These are phyloP conservation scores for Boletus semigastroideus DNA, from an alignment of 1,284 basidiomycete species.

Conservation along the genomic window DNA sequence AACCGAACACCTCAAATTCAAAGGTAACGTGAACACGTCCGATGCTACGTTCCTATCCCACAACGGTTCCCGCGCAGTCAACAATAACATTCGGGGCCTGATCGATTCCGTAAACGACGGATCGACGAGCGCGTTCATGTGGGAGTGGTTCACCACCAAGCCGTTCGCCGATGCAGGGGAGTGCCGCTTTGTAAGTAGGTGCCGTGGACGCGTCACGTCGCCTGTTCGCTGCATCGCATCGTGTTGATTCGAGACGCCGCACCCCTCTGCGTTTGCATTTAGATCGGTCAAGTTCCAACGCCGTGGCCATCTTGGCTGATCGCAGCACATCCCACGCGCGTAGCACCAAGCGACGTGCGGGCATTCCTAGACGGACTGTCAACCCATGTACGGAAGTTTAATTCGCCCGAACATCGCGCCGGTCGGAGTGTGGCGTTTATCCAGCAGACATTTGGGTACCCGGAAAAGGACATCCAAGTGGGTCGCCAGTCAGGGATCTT, in stretches of 20 bases:
- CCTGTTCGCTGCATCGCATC: too few relatives aligned
- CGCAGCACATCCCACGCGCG: constrained; percentile 74
- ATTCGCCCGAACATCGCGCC: constrained; percentile 60
- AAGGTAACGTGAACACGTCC: constrained; percentile 47
- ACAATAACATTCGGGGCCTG: constrained; percentile 88
- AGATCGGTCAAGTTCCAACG: constrained; percentile 88
- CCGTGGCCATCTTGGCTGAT: constrained; percentile 98
- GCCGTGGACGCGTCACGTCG: background rate
- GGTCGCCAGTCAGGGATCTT: constrained; percentile 11
- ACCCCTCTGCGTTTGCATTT: background rate
- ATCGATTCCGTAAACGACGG: constrained; percentile 89
- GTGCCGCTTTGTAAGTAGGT: constrained; percentile 70
- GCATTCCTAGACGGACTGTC: constrained; percentile 68
- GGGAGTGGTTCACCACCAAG: constrained; percentile 99
- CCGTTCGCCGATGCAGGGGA: constrained; percentile 84
- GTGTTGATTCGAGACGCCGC: background rate
- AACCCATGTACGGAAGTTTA: constrained; percentile 65
- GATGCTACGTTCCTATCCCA: background rate
- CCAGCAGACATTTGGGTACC: constrained; percentile 76
- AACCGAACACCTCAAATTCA: constrained; percentile 69
- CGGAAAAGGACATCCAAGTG: constrained; percentile 73
- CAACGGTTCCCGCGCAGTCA: constrained; percentile 51
- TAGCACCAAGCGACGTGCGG: constrained; percentile 49
- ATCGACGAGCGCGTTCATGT: constrained; percentile 82
- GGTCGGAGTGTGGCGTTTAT: constrained; percentile 74